Conservation (phyloP, 169 alveolate genomes). For the Cryptosporidium ryanae region DNA sequence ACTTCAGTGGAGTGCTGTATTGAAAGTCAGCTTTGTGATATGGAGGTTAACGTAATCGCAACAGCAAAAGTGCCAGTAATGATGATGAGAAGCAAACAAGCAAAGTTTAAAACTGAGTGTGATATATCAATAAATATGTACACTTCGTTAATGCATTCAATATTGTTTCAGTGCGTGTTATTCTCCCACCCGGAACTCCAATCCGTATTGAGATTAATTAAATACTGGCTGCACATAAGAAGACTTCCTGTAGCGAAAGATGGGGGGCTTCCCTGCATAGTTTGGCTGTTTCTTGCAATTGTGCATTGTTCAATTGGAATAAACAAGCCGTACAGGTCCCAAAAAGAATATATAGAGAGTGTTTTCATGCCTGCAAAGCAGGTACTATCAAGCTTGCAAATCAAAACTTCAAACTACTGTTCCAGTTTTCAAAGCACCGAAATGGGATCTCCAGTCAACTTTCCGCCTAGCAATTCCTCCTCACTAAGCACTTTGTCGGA, state of each 20-base stretch:
- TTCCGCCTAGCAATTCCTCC: conserved; percentile 19
- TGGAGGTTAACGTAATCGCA: conserved; percentile 85
- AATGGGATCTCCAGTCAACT: conserved; percentile 41
- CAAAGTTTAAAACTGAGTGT: conserved; percentile 85
- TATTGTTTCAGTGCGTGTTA: conserved; percentile 83
- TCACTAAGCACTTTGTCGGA: too few species aligned
- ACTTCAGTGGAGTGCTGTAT: conserved; percentile 50
- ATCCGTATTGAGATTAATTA: conserved; percentile 86
- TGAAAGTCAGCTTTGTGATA: conserved; percentile 73
- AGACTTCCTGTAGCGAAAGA: conserved; percentile 89
- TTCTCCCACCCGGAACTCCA: conserved; percentile 85
- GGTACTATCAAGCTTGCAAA: conserved; percentile 38
- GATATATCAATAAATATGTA: conserved; percentile 89
- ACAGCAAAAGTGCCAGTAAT: conserved; percentile 91
- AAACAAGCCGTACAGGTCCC: conserved; percentile 22
- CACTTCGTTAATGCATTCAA: conserved; percentile 88
- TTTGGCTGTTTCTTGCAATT: conserved; percentile 88
- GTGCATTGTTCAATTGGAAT: conserved; percentile 56
- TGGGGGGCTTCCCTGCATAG: conserved; percentile 91
- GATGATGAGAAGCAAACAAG: conserved; percentile 77
- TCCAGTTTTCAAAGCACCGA: conserved; percentile 63
- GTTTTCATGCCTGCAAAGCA: conserved; percentile 60
- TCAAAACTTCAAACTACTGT: conserved; percentile 16
- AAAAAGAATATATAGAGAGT: conserved; percentile 51
- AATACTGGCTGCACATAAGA: conserved; percentile 86